A percentile compares a stretch with the other conserved stretches of the same genome.
Evolutionary conservation across 805 yeast genomes (phyloP).

Genomic region (Suhomyces sp.): DNA sequence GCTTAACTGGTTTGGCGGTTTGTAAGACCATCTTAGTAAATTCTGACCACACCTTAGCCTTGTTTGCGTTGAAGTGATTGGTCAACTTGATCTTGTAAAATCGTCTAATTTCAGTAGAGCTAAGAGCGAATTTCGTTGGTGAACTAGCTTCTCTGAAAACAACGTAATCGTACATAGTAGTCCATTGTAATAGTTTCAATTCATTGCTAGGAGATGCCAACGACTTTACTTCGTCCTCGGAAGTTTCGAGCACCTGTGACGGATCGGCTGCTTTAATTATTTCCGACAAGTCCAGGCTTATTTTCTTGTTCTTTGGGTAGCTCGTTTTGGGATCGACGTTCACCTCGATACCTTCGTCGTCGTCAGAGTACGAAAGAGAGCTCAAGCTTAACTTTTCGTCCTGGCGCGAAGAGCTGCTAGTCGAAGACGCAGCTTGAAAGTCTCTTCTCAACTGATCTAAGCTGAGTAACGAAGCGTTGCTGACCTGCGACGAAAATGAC

Average conservation of each 20-base stretch:
- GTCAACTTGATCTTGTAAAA: slow-evolving; percentile 8
- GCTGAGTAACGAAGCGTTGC: slow-evolving; percentile 12
- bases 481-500: slow-evolving; percentile 12
- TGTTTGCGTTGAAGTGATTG: neutral
- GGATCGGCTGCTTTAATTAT: neutral
- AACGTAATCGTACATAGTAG: slow-evolving; percentile 36
- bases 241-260: slow-evolving; percentile 2
- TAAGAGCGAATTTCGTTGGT: slow-evolving; percentile 1
- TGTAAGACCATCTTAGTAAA: neutral
- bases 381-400: slow-evolving; percentile 5
- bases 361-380: slow-evolving; percentile 22
- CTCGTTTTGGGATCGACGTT: neutral
- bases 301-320: neutral
- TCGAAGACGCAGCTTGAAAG: neutral
- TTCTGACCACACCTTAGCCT: neutral
- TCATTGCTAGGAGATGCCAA: slow-evolving; percentile 27
- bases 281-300: neutral
- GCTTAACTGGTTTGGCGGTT: neutral
- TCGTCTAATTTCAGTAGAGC: slow-evolving; percentile 3
- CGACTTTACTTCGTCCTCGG: slow-evolving; percentile 1
- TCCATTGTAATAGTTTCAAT: slow-evolving; percentile 29
- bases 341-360: slow-evolving; percentile 13
- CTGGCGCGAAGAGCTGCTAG: neutral
- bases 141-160: slow-evolving; percentile 5
- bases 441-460: slow-evolving; percentile 9